A percentile compares a stretch with the other conserved stretches of the same genome.
phyloP scores from a whole-genome alignment of 2,329 filamentous ascomycete species.

The Claviceps paspali region DNA sequence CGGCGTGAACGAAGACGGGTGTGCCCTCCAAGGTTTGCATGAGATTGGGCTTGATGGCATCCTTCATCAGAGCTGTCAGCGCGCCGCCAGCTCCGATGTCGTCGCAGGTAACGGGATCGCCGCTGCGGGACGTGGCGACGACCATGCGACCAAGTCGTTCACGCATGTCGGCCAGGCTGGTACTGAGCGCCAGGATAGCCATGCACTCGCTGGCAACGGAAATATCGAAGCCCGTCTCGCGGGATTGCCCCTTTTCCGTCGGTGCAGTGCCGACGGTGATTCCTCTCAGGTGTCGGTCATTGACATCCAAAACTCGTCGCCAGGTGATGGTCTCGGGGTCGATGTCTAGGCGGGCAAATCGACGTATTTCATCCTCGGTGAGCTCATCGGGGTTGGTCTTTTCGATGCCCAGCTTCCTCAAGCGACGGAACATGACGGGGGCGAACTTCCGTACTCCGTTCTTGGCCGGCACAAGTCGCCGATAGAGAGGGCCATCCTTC shows the following conservation, averaged over 20 bases:
- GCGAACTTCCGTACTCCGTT: conserved; percentile 78
- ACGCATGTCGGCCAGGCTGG: conserved; percentile 72
- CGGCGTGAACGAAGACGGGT: conserved; percentile 92
- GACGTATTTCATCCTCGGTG: conserved; percentile 72
- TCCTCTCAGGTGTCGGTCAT: conserved; percentile 82
- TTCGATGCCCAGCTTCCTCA: conserved; percentile 90
- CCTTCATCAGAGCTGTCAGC: conserved; percentile 87
- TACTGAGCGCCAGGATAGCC: conserved; percentile 92
- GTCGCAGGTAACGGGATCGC: conserved; percentile 89
- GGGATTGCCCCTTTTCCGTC: conserved; percentile 78
- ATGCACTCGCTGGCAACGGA: conserved; percentile 96
- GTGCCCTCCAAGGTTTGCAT: conserved; percentile 98
- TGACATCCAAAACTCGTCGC: conserved; percentile 91
- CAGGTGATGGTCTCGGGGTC: conserved; percentile 96
- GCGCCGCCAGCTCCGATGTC: conserved; percentile 89
- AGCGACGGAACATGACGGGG: conserved; percentile 78
- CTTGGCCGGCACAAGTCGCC: conserved; percentile 74
- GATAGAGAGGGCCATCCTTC: conserved; percentile 77
- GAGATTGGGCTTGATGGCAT: conserved; percentile 96
- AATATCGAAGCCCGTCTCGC: conserved; percentile 92
- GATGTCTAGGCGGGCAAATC: conserved; percentile 89
- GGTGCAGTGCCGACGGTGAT: conserved; percentile 78
- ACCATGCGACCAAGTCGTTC: conserved; percentile 94
- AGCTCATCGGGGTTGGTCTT: conserved; percentile 89
- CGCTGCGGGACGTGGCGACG: conserved; percentile 68